These are phyloP conservation scores for Aspergillus texensis DNA, from an alignment of 2,329 filamentous ascomycete genomes.

Conservation along the genomic window DNA sequence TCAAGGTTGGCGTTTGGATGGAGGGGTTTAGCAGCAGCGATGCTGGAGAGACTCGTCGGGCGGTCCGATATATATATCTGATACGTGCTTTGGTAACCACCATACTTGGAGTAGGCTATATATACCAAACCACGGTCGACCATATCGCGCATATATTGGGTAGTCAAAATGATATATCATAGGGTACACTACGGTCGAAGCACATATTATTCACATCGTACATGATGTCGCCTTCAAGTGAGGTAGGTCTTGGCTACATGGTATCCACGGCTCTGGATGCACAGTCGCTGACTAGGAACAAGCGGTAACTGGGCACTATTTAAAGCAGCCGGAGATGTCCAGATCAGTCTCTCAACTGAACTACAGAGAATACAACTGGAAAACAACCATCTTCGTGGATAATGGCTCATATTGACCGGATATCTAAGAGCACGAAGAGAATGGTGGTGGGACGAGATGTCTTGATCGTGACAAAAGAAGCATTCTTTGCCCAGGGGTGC, in stretches of 20 bases:
- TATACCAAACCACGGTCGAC: not conserved
- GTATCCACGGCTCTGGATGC: too few species aligned
- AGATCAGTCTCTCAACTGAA: not conserved
- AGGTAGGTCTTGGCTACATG: not conserved
- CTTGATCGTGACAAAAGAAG: slow-evolving; percentile 6
- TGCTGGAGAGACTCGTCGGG: too few species aligned
- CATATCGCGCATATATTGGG: not conserved
- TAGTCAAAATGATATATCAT: too few species aligned
- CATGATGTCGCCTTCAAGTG: not conserved
- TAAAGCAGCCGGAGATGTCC: too few species aligned
- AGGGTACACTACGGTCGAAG: not conserved
- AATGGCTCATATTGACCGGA: slow-evolving; percentile 1
- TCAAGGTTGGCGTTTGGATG: not conserved
- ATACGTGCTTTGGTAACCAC: too few species aligned
- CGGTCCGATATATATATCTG: too few species aligned
- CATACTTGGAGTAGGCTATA: too few species aligned
- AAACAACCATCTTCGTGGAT: not conserved
- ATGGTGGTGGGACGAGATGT: not conserved
- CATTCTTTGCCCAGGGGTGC: slow-evolving; percentile 2
- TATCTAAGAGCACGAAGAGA: not conserved
- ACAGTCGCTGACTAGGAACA: not conserved
- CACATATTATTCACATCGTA: not conserved
- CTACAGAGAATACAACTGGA: not conserved
- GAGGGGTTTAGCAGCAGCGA: too few species aligned
- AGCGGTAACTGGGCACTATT: not conserved